Base-by-base conservation (phyloP, 352 stramenopile genomes). In the Pythium sukuiense region DNA sequence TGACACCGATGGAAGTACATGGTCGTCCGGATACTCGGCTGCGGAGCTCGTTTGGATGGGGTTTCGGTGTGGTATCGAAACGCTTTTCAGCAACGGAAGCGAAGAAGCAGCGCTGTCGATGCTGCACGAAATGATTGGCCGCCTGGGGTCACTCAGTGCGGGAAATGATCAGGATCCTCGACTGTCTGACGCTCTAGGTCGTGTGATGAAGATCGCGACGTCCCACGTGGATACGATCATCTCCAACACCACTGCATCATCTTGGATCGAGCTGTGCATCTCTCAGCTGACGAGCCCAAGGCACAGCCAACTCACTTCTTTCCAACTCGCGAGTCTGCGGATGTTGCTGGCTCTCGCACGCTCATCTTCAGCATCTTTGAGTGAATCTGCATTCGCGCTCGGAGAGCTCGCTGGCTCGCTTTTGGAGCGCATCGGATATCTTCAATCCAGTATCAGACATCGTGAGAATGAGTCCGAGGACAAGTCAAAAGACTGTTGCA, bases 401-500 rank as follows among this genome's bases (percentile, higher is more conserved):
- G 48, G 50, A 29, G 50, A 39, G 1, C 30, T 70, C 2, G 8
- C 55, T 7, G 14, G 18, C 11, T 46, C 48, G 16, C 53, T 71
- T 32, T 33, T 74, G 1, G 55, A 71, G 35, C 43, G 39, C 12
- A 63, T 71, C 43, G 65, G 65, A 2, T 13, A 30, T 24, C 55
- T 72, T n/a, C 59, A 65, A n/a, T 67, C 65, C n/a, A 67, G 59
- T 12, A 18, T 71, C 32, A 66, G 63, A 12, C n/a, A 56, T 12
- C 26, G 43, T 7, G 50, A n/a, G 14, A 59, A 64, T 27, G 65
- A 72, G 32, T 45, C 26, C 2, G 65, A 67, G 24, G 58, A 60
- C 45, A 72, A 67, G 29, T 26, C 62, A 13, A 69, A 67, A 32
- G 57, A 77, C n/a, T 77, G 76, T 54, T 80, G 69, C 29, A 76